Evolutionary conservation across 1,284 basidiomycete species (phyloP).

Genomic region (Microbotryum intermedium): DNA sequence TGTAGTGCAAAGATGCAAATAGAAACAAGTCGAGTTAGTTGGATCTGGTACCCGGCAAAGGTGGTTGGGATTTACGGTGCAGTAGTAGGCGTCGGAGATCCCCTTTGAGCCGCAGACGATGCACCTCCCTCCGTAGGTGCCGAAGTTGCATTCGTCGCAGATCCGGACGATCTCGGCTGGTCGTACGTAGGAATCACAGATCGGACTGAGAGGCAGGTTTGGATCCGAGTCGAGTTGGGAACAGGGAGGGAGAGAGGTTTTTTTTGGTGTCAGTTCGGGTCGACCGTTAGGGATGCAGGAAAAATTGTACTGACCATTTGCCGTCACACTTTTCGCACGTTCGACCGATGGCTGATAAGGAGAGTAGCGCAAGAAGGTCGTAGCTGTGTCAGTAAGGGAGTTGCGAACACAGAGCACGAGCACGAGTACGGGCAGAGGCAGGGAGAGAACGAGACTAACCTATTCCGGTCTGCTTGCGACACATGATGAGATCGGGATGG

Average conservation of each 20-base stretch:
- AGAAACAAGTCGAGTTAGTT: no score
- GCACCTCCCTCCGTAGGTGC: slow-evolving; percentile 90
- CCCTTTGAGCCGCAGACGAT: slow-evolving; percentile 94
- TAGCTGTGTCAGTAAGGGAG: neutral
- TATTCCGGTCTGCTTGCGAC: slow-evolving; percentile 34
- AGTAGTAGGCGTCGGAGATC: slow-evolving; percentile 95
- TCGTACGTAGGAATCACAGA: slow-evolving; percentile 98
- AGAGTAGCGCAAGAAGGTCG: neutral
- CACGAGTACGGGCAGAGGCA: no score
- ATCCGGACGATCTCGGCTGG: slow-evolving; percentile 96
- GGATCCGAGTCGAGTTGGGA: neutral
- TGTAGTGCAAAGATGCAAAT: neutral
- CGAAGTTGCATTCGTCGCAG: slow-evolving; percentile 97
- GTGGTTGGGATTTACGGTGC: slow-evolving; percentile 65
- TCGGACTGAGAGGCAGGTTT: slow-evolving; percentile 58
- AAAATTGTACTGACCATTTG: slow-evolving; percentile 68
- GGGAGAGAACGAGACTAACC: slow-evolving; percentile 6
- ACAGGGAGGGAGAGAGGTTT: neutral
- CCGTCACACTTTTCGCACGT: slow-evolving; percentile 99
- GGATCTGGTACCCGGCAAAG: no score
- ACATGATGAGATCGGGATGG: slow-evolving; percentile 31
- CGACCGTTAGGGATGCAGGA: neutral
- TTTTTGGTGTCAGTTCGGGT: neutral
- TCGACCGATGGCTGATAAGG: slow-evolving; percentile 71
- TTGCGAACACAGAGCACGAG: neutral